Base-by-base conservation (phyloP, 2,329 filamentous ascomycete species). In the Colletotrichum sp. region DNA sequence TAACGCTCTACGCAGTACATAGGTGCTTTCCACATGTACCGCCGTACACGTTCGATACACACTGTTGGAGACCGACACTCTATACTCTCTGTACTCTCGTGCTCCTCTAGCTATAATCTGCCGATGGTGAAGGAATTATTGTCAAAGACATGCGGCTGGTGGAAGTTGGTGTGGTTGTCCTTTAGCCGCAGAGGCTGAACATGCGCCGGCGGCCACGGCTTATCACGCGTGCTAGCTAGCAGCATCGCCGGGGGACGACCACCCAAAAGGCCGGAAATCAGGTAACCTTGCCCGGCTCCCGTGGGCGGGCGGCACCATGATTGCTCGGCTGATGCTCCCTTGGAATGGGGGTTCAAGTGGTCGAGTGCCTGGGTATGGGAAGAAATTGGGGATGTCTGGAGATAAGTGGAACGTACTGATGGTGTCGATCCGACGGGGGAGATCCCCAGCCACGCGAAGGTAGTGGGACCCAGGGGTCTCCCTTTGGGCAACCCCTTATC, bases 391-490 rank as follows among this genome's bases (percentile, higher is more conserved):
- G 30, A 71, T 71, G 36, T 55, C 58, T 52, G 67, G 67, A 70
- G 55, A 63, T 61, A 52, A 70, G 67, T 70, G 57, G 67, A 26
- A 68, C 66, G 32, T 34, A 36, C 24, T 67, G 43, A 67, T 70
- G 26, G 43, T 61, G 36, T 70, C 67, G 67, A 70, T 70, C 67
- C 30, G 16, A n/a, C 38, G 43, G 65, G 65, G 28, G 28, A 55
- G 65, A 69, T 73, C 32, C 72, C 68, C 63, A 75, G 73, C 55
- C 43, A 72, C 34, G 55, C 32, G 24, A 68, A 64, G 34, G 30
- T 48, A 26, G 73, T 68, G 73, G 73, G 24, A 48, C 73, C 32
- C 30, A 36, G 15, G 58, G 64, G 43, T 73, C 43, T 24, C n/a
- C 10, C 52, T 60, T 55, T 30, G 28, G 26, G n/a, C 24, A 13